Percentiles rank a stretch among this genome's conserved stretches.
phyloP scores from a whole-genome alignment of 768 basidiomycete species.

The Rhizopogon vesiculosus region DNA sequence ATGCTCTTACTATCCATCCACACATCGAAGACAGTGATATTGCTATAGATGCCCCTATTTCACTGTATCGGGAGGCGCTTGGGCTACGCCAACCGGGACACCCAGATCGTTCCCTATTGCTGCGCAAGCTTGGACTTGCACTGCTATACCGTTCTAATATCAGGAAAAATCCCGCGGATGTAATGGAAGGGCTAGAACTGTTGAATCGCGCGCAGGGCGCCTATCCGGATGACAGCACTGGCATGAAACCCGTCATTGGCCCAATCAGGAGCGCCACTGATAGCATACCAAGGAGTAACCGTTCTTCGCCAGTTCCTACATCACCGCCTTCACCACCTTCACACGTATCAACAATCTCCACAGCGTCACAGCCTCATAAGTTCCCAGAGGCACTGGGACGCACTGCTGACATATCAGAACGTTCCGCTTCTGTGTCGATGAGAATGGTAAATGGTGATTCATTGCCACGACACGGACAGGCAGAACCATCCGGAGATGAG shows the following conservation, averaged over 20 bases:
- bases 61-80: conserved; percentile 7
- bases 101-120: conserved; percentile 5
- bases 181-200: not conserved
- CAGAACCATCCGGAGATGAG: conserved; percentile 1
- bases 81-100: not conserved
- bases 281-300: not conserved
- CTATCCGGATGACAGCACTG: not conserved
- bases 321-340: not conserved
- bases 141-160: conserved; percentile 4
- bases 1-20: not conserved
- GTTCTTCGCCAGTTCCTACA: not conserved
- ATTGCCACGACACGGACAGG: not conserved
- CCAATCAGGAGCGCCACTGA: not conserved
- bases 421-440: not conserved
- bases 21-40: not conserved
- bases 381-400: not conserved
- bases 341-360: not conserved
- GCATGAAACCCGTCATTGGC: not conserved
- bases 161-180: not conserved
- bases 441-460: not conserved
- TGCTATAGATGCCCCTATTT: not conserved
- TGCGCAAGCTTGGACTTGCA: conserved; percentile 3
- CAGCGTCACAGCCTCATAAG: not conserved
- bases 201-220: not conserved
- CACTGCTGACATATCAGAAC: conserved; percentile 1